phyloP scores from a whole-genome alignment of 1,139 yeast genomes.

The Yamadazyma pseudoaaseri region DNA sequence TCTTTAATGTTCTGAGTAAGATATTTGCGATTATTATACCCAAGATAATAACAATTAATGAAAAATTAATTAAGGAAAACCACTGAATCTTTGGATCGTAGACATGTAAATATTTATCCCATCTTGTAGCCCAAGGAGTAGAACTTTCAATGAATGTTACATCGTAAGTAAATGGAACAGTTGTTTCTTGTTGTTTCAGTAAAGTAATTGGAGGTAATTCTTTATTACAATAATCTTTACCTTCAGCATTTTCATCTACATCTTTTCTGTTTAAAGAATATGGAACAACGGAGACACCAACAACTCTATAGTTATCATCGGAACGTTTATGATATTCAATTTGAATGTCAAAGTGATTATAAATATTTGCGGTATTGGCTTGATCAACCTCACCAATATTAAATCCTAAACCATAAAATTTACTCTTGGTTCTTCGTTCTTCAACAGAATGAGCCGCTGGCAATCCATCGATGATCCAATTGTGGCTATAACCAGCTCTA shows the following conservation, averaged over 20 bases:
- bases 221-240: constrained; percentile 30
- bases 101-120: constrained; percentile 95
- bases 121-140: constrained; percentile 96
- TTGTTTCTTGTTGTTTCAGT: constrained; percentile 27
- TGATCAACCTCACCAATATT: constrained; percentile 67
- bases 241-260: constrained; percentile 19
- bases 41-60: constrained; percentile 73
- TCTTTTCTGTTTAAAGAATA: constrained; percentile 47
- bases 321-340: constrained; percentile 81
- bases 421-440: constrained; percentile 55
- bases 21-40: constrained; percentile 81
- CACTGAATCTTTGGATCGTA: constrained; percentile 93
- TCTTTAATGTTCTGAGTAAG: constrained; percentile 74
- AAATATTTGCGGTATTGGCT: constrained; percentile 49
- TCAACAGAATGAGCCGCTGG: constrained; percentile 74
- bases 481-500: constrained; percentile 78
- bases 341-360: constrained; percentile 76
- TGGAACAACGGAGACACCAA: constrained; percentile 82
- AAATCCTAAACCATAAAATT: constrained; percentile 79
- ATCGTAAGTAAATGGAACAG: constrained; percentile 41
- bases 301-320: constrained; percentile 75
- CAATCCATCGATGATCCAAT: constrained; percentile 93
- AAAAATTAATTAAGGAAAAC: constrained; percentile 87
- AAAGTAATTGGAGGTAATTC: constrained; percentile 32
- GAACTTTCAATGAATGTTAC: constrained; percentile 62